Conservation (phyloP, 345 rosid genomes). For the Lepidium africanum region DNA sequence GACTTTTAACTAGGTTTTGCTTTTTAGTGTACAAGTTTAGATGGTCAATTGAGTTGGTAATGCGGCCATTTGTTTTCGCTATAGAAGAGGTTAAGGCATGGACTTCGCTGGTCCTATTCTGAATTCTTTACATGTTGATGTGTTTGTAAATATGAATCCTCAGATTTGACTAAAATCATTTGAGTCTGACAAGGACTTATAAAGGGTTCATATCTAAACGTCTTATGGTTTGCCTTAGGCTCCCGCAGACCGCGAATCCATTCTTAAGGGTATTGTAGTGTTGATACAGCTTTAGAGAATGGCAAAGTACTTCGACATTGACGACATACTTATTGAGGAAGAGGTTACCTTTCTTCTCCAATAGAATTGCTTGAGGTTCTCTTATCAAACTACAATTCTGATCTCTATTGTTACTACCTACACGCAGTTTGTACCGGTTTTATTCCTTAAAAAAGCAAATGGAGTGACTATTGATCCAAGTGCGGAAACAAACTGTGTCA, state of each 20-base stretch:
- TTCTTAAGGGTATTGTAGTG: background rate
- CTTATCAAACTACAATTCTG: background rate
- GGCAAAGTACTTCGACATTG: conserved; percentile 58
- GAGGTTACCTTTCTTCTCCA: conserved; percentile 36
- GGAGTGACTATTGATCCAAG: conserved; percentile 77
- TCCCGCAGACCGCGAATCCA: background rate
- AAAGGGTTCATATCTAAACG: background rate
- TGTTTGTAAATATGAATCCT: background rate
- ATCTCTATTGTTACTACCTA: background rate
- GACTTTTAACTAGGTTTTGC: background rate
- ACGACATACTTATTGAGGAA: conserved; percentile 73
- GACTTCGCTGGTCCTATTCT: background rate
- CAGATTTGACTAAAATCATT: too few species aligned
- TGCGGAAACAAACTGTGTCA: conserved; percentile 54
- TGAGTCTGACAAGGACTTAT: background rate
- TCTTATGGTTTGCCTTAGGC: background rate
- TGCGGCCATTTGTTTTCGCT: background rate
- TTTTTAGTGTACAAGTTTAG: background rate
- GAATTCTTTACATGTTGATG: background rate
- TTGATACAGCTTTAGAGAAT: conserved; percentile 8
- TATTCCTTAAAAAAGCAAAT: conserved; percentile 31
- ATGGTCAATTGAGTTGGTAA: background rate
- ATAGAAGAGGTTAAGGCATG: background rate
- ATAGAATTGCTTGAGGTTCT: background rate
- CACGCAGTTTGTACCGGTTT: conserved; percentile 41